Conservation (phyloP, 345 rosid genomes). For the Lumnitzera littorea region DNA sequence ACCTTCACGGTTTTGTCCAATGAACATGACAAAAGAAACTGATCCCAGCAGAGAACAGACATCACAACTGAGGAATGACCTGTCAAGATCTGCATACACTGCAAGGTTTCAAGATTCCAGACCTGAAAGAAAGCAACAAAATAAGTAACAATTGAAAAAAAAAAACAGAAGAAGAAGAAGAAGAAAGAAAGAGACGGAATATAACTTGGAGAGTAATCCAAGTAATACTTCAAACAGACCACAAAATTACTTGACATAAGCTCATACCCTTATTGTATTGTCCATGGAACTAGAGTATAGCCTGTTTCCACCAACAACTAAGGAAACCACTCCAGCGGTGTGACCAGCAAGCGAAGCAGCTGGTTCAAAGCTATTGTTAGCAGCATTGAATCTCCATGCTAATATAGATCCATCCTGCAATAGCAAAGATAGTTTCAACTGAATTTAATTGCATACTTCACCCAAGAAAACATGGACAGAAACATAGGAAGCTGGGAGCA, state of each 20-base stretch:
- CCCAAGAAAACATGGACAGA: not conserved
- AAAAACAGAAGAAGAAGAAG: not conserved
- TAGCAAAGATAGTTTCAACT: not conserved
- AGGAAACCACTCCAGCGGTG: constrained; percentile 63
- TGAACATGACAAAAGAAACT: constrained; percentile 92
- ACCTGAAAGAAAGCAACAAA: constrained; percentile 35
- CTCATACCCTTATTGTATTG: constrained; percentile 61
- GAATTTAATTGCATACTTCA: not conserved
- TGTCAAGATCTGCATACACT: constrained; percentile 73
- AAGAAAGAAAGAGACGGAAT: not conserved
- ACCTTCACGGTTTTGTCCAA: constrained; percentile 91
- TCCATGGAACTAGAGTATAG: constrained; percentile 98
- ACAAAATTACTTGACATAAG: too few species aligned
- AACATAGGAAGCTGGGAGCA: too few species aligned
- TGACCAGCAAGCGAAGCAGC: constrained; percentile 73
- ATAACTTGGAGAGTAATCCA: not conserved
- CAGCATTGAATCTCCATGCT: constrained; percentile 77
- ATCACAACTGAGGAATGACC: constrained; percentile 82
- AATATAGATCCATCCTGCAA: constrained; percentile 81
- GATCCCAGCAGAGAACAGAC: constrained; percentile 99
- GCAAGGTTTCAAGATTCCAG: constrained; percentile 88
- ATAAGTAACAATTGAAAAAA: constrained; percentile 1
- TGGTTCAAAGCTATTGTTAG: constrained; percentile 68
- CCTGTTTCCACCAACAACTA: constrained; percentile 85
- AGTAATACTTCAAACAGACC: too few species aligned